These are phyloP conservation scores for Neoscytalidium dimidiatum DNA, from an alignment of 2,329 filamentous ascomycete genomes.

Conservation along the genomic window DNA sequence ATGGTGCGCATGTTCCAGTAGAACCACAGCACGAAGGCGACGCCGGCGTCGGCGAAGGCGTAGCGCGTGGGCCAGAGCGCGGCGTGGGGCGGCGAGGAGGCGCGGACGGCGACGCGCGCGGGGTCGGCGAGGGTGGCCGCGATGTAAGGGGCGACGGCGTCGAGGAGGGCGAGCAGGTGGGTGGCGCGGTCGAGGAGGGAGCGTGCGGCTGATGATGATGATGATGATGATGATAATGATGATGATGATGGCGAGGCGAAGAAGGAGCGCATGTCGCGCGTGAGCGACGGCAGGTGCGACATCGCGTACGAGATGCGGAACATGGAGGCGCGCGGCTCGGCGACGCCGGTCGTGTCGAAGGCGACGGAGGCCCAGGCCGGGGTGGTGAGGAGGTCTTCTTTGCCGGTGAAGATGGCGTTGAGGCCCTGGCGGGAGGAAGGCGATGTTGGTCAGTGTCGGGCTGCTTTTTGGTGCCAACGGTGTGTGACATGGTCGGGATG, in stretches of 20 bases:
- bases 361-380: slow-evolving; percentile 35
- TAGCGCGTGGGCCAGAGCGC: not conserved
- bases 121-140: not conserved
- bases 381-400: slow-evolving; percentile 26
- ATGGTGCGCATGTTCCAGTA: slow-evolving; percentile 19
- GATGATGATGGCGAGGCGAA: not conserved
- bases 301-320: slow-evolving; percentile 6
- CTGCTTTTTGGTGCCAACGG: not conserved
- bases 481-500: no score
- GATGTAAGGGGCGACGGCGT: slow-evolving; percentile 6
- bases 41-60: slow-evolving; percentile 9
- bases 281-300: not conserved
- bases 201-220: not conserved
- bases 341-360: slow-evolving; percentile 33
- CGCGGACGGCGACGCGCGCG: not conserved
- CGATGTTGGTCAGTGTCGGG: not conserved
- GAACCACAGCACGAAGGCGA: slow-evolving; percentile 15
- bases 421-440: not conserved
- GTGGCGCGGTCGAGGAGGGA: slow-evolving; percentile 1
- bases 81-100: not conserved
- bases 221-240: not conserved
- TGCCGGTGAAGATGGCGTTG: slow-evolving; percentile 10
- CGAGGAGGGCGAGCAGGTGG: not conserved
- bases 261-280: slow-evolving; percentile 5
- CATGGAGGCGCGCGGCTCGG: slow-evolving; percentile 7